Percentiles rank a stretch among this genome's conserved stretches.
Evolutionary conservation across 2,329 filamentous ascomycete genomes (phyloP).

Genomic region (Teratosphaeria viscida): DNA sequence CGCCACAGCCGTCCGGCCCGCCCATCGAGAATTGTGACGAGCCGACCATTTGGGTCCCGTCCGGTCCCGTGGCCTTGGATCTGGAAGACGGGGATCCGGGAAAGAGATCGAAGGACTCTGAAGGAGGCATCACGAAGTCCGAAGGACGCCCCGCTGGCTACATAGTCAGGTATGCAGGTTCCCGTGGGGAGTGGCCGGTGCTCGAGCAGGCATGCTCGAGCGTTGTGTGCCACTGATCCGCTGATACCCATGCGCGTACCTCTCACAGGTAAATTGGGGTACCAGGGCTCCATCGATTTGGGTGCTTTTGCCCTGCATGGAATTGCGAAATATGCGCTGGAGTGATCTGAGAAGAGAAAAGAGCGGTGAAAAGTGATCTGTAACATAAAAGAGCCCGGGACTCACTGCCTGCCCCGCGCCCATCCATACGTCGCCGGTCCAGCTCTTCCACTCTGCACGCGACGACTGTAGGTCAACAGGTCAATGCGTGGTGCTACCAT

Average conservation of each 20-base stretch:
- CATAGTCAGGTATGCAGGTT: neutral
- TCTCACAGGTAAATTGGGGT: neutral
- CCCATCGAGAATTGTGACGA: neutral
- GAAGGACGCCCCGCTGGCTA: neutral
- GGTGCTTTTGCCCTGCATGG: neutral
- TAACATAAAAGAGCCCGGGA: constrained; percentile 11
- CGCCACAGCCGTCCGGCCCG: neutral
- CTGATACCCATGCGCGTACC: neutral
- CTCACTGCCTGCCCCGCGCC: neutral
- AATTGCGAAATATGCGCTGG: constrained; percentile 3
- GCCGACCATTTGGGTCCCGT: neutral
- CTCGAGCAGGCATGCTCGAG: constrained; percentile 2
- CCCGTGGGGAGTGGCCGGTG: neutral
- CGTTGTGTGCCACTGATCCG: neutral
- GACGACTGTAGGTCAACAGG: neutral
- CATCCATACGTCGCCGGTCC: neutral
- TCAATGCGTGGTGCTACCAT: constrained; percentile 1
- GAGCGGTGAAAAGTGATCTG: constrained; percentile 14
- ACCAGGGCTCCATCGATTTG: neutral
- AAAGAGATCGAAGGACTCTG: neutral
- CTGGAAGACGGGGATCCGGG: neutral
- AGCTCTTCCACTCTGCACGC: neutral
- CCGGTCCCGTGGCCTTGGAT: neutral
- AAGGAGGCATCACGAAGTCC: neutral
- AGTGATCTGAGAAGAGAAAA: constrained; percentile 1